Evolutionary conservation across 2,329 filamentous ascomycete species (phyloP), one percentile per base, ranked within the genome.

Genomic region (Corynespora cassiicola): DNA sequence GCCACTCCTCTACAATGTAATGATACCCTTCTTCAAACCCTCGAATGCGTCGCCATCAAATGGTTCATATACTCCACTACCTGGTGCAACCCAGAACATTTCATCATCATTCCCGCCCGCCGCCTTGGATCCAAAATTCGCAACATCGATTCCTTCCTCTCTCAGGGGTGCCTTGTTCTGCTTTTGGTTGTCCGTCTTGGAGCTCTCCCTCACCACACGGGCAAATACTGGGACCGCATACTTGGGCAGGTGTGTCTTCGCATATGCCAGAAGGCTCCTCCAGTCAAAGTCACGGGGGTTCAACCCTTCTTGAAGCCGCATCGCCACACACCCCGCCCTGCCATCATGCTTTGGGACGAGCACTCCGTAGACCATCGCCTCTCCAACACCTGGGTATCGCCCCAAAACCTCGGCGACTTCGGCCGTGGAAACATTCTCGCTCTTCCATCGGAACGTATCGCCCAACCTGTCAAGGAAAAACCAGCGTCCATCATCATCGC

Each of bases 201-300:
- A 79, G 29, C 75, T 75, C 20, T 71, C 73, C 15, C 73, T 65
- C 4, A 87, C 75, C 10, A 88, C 62, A 1, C 86, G 75, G 30
- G 90, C 51, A 68, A 90, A 90, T 2, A 89, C 65, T 0, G 87
- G 87, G 1, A 90, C 85, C 0, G 87, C 87, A 55, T 90, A 90
- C 46, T 75, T 77, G 0, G 87, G 87, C 12, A 91, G 36, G 30
- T 61, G 56, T 6, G 41, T 47, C 14, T 43, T 44, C 14, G 49
- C 44, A 36, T 62, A 56, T 9, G 43, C 43, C 16, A 62, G 32
- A 1, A 63, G 33, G 2, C 47, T 55, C 7, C 36, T 54, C 50
- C 54, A 64, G 27, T 65, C 56, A 14, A 61, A 58, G 1, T 41
- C 48, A 24, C 45, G 36, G 1, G 47, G 16, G 1, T 69, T 64